A percentile compares a stretch with the other conserved stretches of the same genome.
phyloP scores from a whole-genome alignment of 2,329 filamentous ascomycete species.

The Alternaria metachromatica region DNA sequence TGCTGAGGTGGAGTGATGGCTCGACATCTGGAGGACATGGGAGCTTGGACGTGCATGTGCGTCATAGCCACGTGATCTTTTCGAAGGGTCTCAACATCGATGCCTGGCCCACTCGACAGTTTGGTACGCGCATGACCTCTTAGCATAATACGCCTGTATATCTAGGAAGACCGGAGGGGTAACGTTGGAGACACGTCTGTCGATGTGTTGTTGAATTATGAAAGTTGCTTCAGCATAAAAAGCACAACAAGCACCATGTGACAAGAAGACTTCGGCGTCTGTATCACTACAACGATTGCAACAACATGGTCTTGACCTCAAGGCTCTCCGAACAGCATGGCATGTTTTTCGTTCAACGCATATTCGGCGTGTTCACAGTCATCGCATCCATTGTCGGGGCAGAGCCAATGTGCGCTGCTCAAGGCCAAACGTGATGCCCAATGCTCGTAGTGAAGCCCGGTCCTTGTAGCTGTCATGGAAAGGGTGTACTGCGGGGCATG shows the following conservation, averaged over 20 bases:
- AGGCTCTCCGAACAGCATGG: background rate
- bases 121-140: background rate
- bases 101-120: background rate
- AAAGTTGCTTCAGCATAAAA: background rate
- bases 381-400: background rate
- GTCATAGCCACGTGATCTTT: conserved; percentile 34
- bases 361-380: background rate
- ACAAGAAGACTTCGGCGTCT: background rate
- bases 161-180: background rate
- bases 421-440: conserved; percentile 10
- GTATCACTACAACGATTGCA: background rate
- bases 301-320: background rate
- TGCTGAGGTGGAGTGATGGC: conserved; percentile 35
- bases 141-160: background rate
- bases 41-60: conserved; percentile 27
- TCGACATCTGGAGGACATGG: conserved; percentile 5
- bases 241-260: background rate
- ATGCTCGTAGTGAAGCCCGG: conserved; percentile 7
- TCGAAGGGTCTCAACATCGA: background rate
- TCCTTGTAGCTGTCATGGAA: conserved; percentile 22
- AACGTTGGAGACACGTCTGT: background rate
- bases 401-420: background rate
- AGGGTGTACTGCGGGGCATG: conserved; percentile 28
- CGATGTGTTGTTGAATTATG: background rate
- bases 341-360: background rate